phyloP scores from a whole-genome alignment of 2,329 filamentous ascomycete genomes.

The Diplodia corticola region DNA sequence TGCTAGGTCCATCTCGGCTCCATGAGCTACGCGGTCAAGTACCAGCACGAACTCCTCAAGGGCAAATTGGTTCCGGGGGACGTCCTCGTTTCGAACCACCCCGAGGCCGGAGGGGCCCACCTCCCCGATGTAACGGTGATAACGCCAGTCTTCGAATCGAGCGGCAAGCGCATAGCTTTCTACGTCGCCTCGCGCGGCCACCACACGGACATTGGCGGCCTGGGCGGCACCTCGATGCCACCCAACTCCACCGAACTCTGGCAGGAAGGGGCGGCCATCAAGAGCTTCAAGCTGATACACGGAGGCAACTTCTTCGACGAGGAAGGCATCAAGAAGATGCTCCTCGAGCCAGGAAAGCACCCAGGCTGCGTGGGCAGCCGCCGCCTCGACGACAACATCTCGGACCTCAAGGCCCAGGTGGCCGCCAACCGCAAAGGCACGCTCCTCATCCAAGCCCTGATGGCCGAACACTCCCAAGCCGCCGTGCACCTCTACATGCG shows the following conservation, averaged over 20 bases:
- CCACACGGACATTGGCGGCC: slow-evolving; percentile 34
- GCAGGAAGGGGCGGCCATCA: slow-evolving; percentile 51
- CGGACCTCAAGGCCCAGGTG: slow-evolving; percentile 40
- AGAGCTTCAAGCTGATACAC: slow-evolving; percentile 42
- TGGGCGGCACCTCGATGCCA: slow-evolving; percentile 44
- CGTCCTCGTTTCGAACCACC: slow-evolving; percentile 33
- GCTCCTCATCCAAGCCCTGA: slow-evolving; percentile 38
- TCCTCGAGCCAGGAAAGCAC: slow-evolving; percentile 32
- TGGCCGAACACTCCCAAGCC: slow-evolving; percentile 37
- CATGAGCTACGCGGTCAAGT: slow-evolving; percentile 32
- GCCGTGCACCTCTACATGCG: slow-evolving; percentile 46
- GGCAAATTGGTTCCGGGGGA: slow-evolving; percentile 30
- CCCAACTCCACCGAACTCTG: slow-evolving; percentile 49
- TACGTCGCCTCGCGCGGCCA: slow-evolving; percentile 33
- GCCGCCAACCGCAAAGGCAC: slow-evolving; percentile 38
- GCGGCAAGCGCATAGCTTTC: slow-evolving; percentile 29
- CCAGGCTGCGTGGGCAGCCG: slow-evolving; percentile 36
- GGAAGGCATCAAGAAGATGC: slow-evolving; percentile 32
- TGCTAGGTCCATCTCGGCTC: slow-evolving; percentile 27
- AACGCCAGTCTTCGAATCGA: slow-evolving; percentile 30
- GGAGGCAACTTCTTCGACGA: slow-evolving; percentile 40
- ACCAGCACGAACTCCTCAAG: slow-evolving; percentile 30
- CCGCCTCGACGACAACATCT: slow-evolving; percentile 37
- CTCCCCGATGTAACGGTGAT: slow-evolving; percentile 34
- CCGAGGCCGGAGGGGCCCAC: slow-evolving; percentile 33